Base-by-base conservation (phyloP, 768 basidiomycete species). In the Suillus hirtellus region DNA sequence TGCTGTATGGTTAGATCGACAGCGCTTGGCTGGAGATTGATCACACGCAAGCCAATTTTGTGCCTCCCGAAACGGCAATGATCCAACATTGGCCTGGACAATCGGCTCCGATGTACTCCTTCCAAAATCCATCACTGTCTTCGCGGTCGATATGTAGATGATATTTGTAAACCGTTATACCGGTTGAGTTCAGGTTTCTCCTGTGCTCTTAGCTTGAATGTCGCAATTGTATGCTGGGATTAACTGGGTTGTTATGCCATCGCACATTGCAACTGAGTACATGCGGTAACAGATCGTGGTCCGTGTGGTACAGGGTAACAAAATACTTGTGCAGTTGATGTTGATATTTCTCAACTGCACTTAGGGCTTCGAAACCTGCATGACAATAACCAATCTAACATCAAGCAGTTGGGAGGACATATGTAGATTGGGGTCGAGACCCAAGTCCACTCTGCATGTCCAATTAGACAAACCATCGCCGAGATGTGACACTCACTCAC, bases 351-450 rank as follows among this genome's bases (percentile, higher is more conserved):
- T 38, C 14, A 35, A 2, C 15, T 24, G 37, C 21, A 38, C 24
- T 24, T 11, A 56, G 4, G 21, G 14, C 37, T 38, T 17, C 15
- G 31, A 34, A 34, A 34, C 4, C 19, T 11, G 17, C 52, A n/a
- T 11, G 15, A 27, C 15, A 27, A 38, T 14, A 31, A 19, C 24
- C 17, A 21, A 17, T 31, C 6, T 17, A n/a, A 58, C 37, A 31
- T 60, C 34, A 17, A 66, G 44, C n/a, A 65, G 67, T 24, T 73
- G 71, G 59, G 67, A 75, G 31, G 65, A 65, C 56, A 58, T 42
- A 58, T 31, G 56, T 58, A 9, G 77, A 77, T 27, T 67, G 67
- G n/a, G 75, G 77, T 38, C 75, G 75, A 60, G 73, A 72, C 4
- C 77, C 76, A 59, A 78, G 68, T 27, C 74, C 71, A 49, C 62